A percentile compares a stretch with the other conserved stretches of the same genome.
phyloP scores from a whole-genome alignment of 23 red algal genomes.

The Chondrus crispus region DNA sequence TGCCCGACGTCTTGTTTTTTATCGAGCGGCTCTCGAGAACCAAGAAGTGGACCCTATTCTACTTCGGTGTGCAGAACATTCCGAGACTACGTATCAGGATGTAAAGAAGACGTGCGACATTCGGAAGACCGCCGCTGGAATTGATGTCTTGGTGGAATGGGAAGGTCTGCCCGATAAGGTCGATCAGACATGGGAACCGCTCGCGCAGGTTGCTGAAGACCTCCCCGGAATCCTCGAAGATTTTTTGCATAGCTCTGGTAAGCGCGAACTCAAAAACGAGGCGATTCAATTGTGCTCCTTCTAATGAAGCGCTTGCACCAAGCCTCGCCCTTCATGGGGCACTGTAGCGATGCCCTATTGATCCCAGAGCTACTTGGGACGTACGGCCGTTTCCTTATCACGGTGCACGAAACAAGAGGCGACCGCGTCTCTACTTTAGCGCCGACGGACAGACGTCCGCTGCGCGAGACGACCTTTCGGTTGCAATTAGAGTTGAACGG shows the following conservation, averaged over 20 bases:
- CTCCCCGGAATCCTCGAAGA: background rate
- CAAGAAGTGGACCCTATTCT: background rate
- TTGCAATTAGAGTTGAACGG: no score
- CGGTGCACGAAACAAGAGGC: no score
- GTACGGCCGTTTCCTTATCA: no score
- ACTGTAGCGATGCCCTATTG: no score
- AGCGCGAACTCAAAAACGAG: background rate
- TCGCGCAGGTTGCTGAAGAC: background rate
- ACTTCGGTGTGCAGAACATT: background rate
- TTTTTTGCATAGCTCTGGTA: background rate
- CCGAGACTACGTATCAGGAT: background rate
- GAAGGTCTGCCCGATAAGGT: background rate
- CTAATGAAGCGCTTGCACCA: no score
- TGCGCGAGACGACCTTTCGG: no score
- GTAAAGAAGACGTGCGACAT: background rate
- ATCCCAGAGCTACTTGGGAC: no score
- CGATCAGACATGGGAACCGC: background rate
- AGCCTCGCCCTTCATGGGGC: no score
- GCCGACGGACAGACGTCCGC: no score
- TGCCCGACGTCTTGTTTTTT: background rate
- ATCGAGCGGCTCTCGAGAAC: background rate
- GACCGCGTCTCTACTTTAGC: no score
- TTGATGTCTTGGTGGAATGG: slow-evolving; percentile 15
- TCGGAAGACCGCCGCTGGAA: background rate
- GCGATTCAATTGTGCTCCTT: no score